Evolutionary conservation across 306 rosid genomes (phyloP).

Genomic region (Lathyrus aphaca): DNA sequence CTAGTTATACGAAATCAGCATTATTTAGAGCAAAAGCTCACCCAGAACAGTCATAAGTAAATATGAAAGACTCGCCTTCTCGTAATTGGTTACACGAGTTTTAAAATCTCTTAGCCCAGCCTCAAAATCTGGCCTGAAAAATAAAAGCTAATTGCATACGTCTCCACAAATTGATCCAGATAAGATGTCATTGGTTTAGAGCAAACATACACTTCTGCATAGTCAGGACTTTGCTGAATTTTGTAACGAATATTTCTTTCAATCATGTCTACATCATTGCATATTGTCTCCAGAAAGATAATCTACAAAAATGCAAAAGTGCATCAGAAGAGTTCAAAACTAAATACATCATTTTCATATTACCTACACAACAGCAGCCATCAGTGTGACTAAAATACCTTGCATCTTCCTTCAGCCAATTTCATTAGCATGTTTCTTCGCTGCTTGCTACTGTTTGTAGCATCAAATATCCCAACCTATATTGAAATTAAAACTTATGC

Average conservation of each 20-base stretch:
- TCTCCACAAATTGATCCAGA: slow-evolving; percentile 28
- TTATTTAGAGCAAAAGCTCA: slow-evolving; percentile 30
- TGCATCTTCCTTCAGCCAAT: slow-evolving; percentile 98
- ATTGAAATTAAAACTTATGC: slow-evolving; percentile 33
- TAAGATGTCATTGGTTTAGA: slow-evolving; percentile 39
- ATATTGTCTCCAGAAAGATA: slow-evolving; percentile 93
- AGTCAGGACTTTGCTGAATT: slow-evolving; percentile 98
- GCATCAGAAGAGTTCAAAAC: slow-evolving; percentile 34
- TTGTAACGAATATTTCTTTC: slow-evolving; percentile 96
- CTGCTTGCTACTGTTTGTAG: slow-evolving; percentile 86
- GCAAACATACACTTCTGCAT: slow-evolving; percentile 82
- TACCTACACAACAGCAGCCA: slow-evolving; percentile 34
- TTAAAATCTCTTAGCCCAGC: slow-evolving; percentile 89
- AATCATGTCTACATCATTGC: slow-evolving; percentile 90
- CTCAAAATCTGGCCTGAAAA: slow-evolving; percentile 88
- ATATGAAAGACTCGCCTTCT: slow-evolving; percentile 57
- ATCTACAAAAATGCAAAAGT: slow-evolving; percentile 60
- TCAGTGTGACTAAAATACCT: slow-evolving; percentile 57
- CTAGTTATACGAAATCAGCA: slow-evolving; percentile 51
- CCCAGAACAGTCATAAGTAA: slow-evolving; percentile 33
- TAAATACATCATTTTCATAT: slow-evolving; percentile 26
- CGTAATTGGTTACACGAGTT: slow-evolving; percentile 81
- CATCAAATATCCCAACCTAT: slow-evolving; percentile 98
- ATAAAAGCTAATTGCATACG: slow-evolving; percentile 36
- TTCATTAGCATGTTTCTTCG: slow-evolving; percentile 93